A percentile compares a stretch with the other conserved stretches of the same genome.
phyloP scores from a whole-genome alignment of 148 eudicot genomes.

The Gaultheria prostrata region DNA sequence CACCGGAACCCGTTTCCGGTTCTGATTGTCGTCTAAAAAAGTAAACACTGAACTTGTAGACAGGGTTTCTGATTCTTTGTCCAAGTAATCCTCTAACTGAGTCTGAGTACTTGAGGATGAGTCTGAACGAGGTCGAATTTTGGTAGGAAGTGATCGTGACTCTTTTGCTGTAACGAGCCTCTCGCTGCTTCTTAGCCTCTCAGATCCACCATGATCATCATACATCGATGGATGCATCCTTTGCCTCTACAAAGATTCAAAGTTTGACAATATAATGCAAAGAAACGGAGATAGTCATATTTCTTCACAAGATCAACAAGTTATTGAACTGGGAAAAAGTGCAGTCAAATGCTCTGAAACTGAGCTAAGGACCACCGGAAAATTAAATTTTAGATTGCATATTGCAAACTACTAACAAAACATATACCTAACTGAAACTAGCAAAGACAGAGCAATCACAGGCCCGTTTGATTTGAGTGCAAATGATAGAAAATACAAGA shows the following conservation, averaged over 20 bases:
- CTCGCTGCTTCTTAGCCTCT: conserved; percentile 50
- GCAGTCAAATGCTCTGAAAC: neutral
- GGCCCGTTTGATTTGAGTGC: neutral
- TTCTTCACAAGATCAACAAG: neutral
- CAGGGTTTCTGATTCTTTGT: conserved; percentile 16
- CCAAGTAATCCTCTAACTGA: conserved; percentile 20
- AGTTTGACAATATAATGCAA: neutral
- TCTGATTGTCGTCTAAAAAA: conserved; percentile 26
- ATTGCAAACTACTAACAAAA: neutral
- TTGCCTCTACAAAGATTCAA: conserved; percentile 48
- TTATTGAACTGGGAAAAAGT: neutral
- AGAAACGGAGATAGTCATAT: neutral
- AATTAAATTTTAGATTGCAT: neutral
- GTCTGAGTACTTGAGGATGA: conserved; percentile 28
- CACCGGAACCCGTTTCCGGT: conserved; percentile 48
- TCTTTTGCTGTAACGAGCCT: conserved; percentile 42
- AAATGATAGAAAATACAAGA: neutral
- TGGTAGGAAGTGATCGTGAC: conserved; percentile 13
- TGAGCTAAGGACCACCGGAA: neutral
- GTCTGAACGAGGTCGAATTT: conserved; percentile 16
- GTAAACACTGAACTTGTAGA: conserved; percentile 16
- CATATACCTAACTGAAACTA: neutral
- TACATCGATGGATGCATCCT: conserved; percentile 81
- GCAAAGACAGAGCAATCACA: neutral
- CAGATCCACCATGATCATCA: conserved; percentile 46